A percentile compares a stretch with the other conserved stretches of the same genome.
Evolutionary conservation across 495 filamentous ascomycete species (phyloP).

Genomic region (Lasiosphaeria miniovina): DNA sequence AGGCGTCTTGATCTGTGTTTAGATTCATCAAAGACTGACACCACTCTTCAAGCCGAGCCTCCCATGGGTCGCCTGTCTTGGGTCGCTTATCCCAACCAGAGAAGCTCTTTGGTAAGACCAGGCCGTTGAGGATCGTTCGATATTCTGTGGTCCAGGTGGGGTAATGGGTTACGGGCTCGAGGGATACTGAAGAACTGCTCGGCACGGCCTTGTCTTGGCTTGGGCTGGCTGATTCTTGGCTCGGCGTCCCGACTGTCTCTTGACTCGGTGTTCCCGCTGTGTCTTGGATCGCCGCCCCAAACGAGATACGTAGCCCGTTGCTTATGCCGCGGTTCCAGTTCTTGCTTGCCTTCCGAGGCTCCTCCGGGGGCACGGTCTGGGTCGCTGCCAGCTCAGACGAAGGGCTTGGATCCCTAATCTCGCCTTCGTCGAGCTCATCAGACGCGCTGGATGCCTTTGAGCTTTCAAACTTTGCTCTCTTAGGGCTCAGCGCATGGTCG

Average conservation of each 20-base stretch:
- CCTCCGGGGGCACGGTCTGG: background rate
- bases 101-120: slow-evolving; percentile 15
- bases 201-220: slow-evolving; percentile 6
- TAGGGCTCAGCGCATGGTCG: slow-evolving; percentile 2
- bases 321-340: slow-evolving; percentile 41
- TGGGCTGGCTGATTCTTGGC: too few species aligned
- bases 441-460: slow-evolving; percentile 12
- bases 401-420: slow-evolving; percentile 30
- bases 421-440: slow-evolving; percentile 32
- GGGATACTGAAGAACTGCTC: background rate
- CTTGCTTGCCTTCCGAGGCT: slow-evolving; percentile 9
- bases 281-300: slow-evolving; percentile 11
- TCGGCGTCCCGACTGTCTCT: background rate
- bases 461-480: slow-evolving; percentile 23
- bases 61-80: slow-evolving; percentile 11
- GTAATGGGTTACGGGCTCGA: background rate
- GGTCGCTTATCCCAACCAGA: background rate
- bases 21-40: slow-evolving; percentile 17
- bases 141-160: background rate
- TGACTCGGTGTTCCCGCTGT: slow-evolving; percentile 3
- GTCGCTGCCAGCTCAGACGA: slow-evolving; percentile 7
- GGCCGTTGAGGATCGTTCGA: slow-evolving; percentile 4
- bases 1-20: slow-evolving; percentile 14
- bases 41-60: slow-evolving; percentile 18
- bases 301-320: slow-evolving; percentile 30